phyloP scores from a whole-genome alignment of 164 flowering plant species.

The Kingdonia uniflora region DNA sequence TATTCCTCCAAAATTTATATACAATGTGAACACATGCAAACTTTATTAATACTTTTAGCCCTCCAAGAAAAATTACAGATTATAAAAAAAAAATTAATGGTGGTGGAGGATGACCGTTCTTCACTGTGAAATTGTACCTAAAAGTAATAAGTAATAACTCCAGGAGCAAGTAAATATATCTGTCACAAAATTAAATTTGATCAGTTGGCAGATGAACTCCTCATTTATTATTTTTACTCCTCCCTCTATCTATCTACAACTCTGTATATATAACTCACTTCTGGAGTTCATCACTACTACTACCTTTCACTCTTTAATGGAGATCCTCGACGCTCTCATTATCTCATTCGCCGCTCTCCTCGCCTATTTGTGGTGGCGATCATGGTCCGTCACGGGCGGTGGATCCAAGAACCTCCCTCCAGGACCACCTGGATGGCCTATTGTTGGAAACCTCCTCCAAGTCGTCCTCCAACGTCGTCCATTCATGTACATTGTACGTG shows the following conservation, averaged over 20 bases:
- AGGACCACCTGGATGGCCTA: slow-evolving; percentile 88
- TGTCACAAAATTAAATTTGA: slow-evolving; percentile 10
- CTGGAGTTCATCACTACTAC: background rate
- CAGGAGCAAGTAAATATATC: background rate
- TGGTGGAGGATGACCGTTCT: too few relatives aligned
- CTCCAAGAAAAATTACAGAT: too few relatives aligned
- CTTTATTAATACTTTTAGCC: too few relatives aligned
- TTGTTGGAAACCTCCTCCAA: slow-evolving; percentile 73
- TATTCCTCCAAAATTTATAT: too few relatives aligned
- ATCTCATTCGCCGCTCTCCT: slow-evolving; percentile 18
- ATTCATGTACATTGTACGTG: slow-evolving; percentile 61
- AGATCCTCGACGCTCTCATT: slow-evolving; percentile 27
- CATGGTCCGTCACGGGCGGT: slow-evolving; percentile 29
- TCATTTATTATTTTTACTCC: slow-evolving; percentile 10
- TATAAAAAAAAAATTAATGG: too few relatives aligned
- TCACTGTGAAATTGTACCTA: too few relatives aligned
- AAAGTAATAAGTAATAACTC: too few relatives aligned
- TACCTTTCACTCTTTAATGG: slow-evolving; percentile 23
- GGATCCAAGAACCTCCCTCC: slow-evolving; percentile 57
- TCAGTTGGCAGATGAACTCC: slow-evolving; percentile 14
- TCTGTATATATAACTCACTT: background rate
- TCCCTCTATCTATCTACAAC: background rate
- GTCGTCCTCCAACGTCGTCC: slow-evolving; percentile 56
- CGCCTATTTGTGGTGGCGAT: slow-evolving; percentile 45
- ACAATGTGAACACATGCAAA: too few relatives aligned